These are phyloP conservation scores for Bidens hawaiensis DNA, from an alignment of 140 eudicot species.

Conservation along the genomic window DNA sequence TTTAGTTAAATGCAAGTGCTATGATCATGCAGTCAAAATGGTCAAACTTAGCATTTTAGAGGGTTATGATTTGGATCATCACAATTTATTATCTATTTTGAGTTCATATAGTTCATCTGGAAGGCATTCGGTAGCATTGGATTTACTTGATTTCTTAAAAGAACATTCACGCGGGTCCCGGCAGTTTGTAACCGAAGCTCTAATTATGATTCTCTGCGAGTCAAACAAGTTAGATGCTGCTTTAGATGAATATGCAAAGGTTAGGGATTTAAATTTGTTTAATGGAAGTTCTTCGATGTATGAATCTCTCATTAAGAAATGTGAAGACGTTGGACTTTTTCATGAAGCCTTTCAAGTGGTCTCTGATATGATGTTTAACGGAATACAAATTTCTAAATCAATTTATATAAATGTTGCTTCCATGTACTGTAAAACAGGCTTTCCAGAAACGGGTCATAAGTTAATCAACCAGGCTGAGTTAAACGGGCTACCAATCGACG, in stretches of 20 bases:
- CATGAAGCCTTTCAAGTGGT: constrained; percentile 78
- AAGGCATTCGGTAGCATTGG: constrained; percentile 58
- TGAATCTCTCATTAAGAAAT: constrained; percentile 59
- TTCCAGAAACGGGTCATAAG: constrained; percentile 79
- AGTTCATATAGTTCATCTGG: constrained; percentile 74
- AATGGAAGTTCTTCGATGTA: constrained; percentile 50
- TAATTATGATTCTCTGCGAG: constrained; percentile 59
- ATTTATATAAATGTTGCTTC: constrained; percentile 39
- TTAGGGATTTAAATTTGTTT: constrained; percentile 24
- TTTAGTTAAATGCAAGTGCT: constrained; percentile 65
- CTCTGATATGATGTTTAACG: constrained; percentile 74
- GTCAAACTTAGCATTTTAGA: constrained; percentile 50
- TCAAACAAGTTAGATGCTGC: constrained; percentile 61
- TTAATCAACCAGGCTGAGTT: constrained; percentile 52
- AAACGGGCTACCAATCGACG: constrained; percentile 36
- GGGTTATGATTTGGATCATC: constrained; percentile 59
- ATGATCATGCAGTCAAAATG: constrained; percentile 50
- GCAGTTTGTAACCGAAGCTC: constrained; percentile 51
- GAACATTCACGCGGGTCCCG: constrained; percentile 41
- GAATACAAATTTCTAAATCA: constrained; percentile 49
- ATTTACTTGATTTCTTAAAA: constrained; percentile 55
- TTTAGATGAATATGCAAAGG: constrained; percentile 51
- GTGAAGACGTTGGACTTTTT: constrained; percentile 49
- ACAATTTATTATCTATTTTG: constrained; percentile 57
- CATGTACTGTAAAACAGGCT: constrained; percentile 64